Evolutionary conservation across 768 basidiomycete genomes (phyloP).

Genomic region (Baorangia bicolor): DNA sequence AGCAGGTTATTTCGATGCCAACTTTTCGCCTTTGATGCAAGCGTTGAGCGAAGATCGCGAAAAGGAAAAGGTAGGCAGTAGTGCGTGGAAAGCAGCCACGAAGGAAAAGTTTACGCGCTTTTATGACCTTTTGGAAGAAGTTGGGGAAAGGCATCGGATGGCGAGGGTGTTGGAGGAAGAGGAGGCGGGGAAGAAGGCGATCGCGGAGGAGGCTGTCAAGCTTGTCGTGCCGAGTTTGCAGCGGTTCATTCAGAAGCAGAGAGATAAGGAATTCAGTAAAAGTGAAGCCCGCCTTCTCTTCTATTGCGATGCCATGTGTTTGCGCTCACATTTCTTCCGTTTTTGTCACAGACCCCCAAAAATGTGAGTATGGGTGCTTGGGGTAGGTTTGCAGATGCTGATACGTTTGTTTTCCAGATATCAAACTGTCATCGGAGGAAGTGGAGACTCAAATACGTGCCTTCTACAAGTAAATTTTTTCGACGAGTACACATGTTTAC

Average conservation of each 20-base stretch:
- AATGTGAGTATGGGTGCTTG: conserved; percentile 39
- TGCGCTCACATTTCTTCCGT: not conserved
- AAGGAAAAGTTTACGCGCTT: conserved; percentile 86
- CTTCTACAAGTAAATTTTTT: conserved; percentile 45
- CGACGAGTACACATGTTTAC: not conserved
- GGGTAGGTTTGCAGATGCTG: conserved; percentile 1
- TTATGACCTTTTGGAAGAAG: conserved; percentile 78
- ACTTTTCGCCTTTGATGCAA: conserved; percentile 77
- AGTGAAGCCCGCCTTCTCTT: conserved; percentile 44
- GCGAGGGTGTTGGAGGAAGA: conserved; percentile 74
- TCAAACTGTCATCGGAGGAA: conserved; percentile 72
- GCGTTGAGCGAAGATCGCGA: conserved; percentile 47
- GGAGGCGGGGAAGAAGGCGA: conserved; percentile 50
- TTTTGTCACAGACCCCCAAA: conserved; percentile 44
- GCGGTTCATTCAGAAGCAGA: conserved; percentile 71
- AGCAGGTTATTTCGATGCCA: conserved; percentile 80
- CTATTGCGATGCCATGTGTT: not conserved
- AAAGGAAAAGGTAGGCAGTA: conserved; percentile 46
- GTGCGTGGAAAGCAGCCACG: conserved; percentile 50
- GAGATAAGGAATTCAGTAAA: conserved; percentile 83
- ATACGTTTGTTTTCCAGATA: conserved; percentile 49
- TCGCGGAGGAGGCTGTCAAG: conserved; percentile 74
- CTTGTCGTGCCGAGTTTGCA: conserved; percentile 74
- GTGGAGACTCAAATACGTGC: conserved; percentile 68
- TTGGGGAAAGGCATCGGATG: conserved; percentile 70